Percentiles rank a stretch among this genome's conserved stretches.
Evolutionary conservation across 495 filamentous ascomycete species (phyloP).

Genomic region (Penicillium salamii): DNA sequence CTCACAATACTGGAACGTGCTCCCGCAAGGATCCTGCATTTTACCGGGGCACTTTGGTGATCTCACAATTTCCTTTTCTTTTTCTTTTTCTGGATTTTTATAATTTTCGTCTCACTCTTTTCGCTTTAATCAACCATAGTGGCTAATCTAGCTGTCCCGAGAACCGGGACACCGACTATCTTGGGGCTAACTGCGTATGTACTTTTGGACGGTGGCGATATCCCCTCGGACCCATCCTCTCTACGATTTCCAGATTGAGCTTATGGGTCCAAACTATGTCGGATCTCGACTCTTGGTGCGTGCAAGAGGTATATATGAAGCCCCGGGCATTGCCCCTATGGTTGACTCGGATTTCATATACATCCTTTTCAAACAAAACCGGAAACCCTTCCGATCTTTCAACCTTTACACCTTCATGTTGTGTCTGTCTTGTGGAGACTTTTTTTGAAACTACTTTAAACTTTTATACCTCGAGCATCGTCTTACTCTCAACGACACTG

Average conservation of each 20-base stretch:
- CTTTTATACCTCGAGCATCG: constrained; percentile 9
- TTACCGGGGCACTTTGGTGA: constrained; percentile 8
- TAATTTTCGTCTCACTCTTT: too few relatives aligned
- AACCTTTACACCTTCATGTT: neutral
- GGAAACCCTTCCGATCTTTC: neutral
- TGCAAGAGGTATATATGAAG: constrained; percentile 28
- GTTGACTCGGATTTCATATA: constrained; percentile 4
- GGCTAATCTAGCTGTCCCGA: constrained; percentile 16
- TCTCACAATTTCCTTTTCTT: constrained; percentile 10
- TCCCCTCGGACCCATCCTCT: constrained; percentile 3
- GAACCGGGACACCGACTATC: constrained; percentile 16
- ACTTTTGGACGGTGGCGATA: constrained; percentile 26
- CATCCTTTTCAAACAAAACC: neutral
- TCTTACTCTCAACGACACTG: constrained; percentile 1
- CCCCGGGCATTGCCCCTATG: neutral
- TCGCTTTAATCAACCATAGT: neutral
- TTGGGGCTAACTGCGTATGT: constrained; percentile 11
- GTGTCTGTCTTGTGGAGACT: neutral
- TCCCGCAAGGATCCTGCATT: constrained; percentile 25
- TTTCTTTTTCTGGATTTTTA: constrained; percentile 1
- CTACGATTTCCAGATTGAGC: constrained; percentile 6
- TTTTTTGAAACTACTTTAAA: constrained; percentile 1
- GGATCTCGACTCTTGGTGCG: constrained; percentile 7
- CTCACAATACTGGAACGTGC: constrained; percentile 20
- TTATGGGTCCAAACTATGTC: constrained; percentile 7